Base-by-base conservation (phyloP, 441 rosid species). In the Populus tomentosa region DNA sequence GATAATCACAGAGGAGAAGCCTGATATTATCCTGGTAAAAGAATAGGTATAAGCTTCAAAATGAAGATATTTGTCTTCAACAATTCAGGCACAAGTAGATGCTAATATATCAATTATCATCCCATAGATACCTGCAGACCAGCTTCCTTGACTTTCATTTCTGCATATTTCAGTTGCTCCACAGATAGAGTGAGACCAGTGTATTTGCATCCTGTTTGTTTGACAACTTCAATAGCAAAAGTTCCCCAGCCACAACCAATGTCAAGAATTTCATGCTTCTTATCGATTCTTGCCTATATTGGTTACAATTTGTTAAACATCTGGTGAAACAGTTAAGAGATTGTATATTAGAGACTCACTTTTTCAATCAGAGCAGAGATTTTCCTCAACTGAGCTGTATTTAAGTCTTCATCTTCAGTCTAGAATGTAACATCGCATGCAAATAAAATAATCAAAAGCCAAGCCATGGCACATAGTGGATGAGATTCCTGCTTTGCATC, bases 181-280 rank as follows among this genome's bases (percentile, higher is more conserved):
- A 83, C 84, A 0, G 97, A 92, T 5, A 92, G 75, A 11, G 97
- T 92, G 77, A 95, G 87, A 69, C 98, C 98, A 0, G 98, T 90
- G 80, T 89, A 92, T 80, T 76, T 89, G 84, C 98, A 94, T 75
- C 95, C 92, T 7, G 98, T 94, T 87, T 81, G 82, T 80, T 82
- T 88, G 67, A 94, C 97, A 71, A 87, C 87, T 82, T 94, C 97
- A 21, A 94, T 87, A 32, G 97, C 97, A 21, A 94, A 86, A 66
- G 91, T 80, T 78, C 98, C 98, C 99, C 98, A 95, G 26, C 99
- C 99, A 21, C 85, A 89, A n/a, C 99, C 98, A 32, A 95, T 90
- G 72, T 94, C 98, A 11, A 94, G 90, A 77, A 94, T 86, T 79
- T 91, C 92, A 71, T 93, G 95, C 6, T 87, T 70, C 61, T 87